Evolutionary conservation across 2,329 filamentous ascomycete species (phyloP).

Genomic region (Drechslera avenae): DNA sequence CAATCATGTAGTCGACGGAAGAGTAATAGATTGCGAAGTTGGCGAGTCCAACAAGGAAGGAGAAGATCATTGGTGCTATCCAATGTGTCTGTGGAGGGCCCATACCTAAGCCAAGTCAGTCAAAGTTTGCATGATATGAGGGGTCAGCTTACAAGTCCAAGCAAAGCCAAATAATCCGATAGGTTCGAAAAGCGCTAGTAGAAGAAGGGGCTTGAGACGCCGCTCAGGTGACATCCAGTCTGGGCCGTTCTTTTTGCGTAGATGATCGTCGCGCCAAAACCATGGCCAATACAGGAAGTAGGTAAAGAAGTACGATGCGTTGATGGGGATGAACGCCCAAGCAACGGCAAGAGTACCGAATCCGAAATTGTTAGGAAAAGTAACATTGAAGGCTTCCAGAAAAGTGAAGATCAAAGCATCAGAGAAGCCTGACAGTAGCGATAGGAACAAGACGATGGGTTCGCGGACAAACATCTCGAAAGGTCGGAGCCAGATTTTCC

Average conservation of each 20-base stretch:
- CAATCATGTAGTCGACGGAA: conserved; percentile 79
- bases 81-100: conserved; percentile 66
- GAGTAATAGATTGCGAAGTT: conserved; percentile 75
- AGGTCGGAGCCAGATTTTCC: conserved; percentile 54
- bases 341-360: conserved; percentile 64
- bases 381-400: conserved; percentile 70
- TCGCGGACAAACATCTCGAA: conserved; percentile 74
- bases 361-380: conserved; percentile 66
- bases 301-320: conserved; percentile 66
- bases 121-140: neutral
- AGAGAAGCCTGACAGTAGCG: conserved; percentile 73
- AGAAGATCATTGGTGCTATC: conserved; percentile 70
- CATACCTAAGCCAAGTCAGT: conserved; percentile 35
- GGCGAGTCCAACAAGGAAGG: conserved; percentile 70
- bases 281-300: conserved; percentile 64
- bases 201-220: conserved; percentile 68
- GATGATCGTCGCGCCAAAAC: conserved; percentile 51
- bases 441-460: conserved; percentile 73
- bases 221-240: conserved; percentile 62
- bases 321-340: conserved; percentile 59
- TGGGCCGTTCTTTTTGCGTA: conserved; percentile 43
- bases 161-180: conserved; percentile 73
- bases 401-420: conserved; percentile 80
- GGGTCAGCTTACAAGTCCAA: conserved; percentile 59
- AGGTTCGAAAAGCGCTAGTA: conserved; percentile 62